Base-by-base conservation (phyloP, 306 rosid species). In the Quercus alba region DNA sequence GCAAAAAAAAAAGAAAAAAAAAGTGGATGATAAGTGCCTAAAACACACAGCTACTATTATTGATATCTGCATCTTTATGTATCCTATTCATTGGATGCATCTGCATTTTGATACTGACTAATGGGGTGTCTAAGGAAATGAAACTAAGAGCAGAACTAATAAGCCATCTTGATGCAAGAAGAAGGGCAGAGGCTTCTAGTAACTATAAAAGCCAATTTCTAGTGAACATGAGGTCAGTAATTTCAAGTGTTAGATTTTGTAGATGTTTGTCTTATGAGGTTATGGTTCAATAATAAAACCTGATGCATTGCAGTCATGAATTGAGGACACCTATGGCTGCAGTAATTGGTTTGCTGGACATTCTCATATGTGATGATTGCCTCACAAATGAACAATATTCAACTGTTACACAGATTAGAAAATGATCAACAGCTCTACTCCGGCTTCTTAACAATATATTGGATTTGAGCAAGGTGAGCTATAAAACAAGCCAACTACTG, bases 71-170 rank as follows among this genome's bases (percentile, higher is more conserved):
- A 23, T 85, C 99, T 3, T 81, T 96, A 68, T 90, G 98, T 70
- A 96, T 93, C 75, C 86, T 96, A 71, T 92, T 96, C 78, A 90
- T 85, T 78, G 99, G 99, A 80, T 96, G 99, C 77, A 85, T 96
- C 54, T 93, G 98, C 84, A 96, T 96, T 77, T 86, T 96, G 81
- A 91, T 96, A 79, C 88, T 96, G 81, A 96, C 99, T 13, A 96
- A 93, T 54, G 99, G 99, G 85, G 99, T 96, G 26, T 96, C 99
- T 21, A 96, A 96, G 93, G 99, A 96, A 85, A 96, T 96, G 99
- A 91, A 90, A 75, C 97, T 96, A 28, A 87, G 99, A 83, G 99
- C 98, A 58, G 99, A 91, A 82, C 83, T 96, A 72, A 96, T 93
- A 44, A 91, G 90, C 83, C 99, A 96, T 64, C 87, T 96, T 49